Evolutionary conservation across 306 rosid genomes (phyloP), one percentile per base, ranked within the genome.

Genomic region (Clitoria ternatea): DNA sequence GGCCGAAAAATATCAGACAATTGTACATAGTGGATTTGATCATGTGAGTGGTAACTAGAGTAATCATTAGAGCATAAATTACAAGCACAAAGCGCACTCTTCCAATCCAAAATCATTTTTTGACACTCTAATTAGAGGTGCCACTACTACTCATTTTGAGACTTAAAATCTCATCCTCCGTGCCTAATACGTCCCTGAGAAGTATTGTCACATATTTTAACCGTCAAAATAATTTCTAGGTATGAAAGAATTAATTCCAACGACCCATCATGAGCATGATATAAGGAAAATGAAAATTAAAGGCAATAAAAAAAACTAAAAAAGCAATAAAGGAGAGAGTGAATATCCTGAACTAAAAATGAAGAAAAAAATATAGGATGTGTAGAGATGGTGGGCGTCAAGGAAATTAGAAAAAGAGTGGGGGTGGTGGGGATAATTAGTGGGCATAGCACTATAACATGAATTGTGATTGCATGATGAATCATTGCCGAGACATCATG

Each of bases 381-480:
- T 48, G 47, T 33, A 66, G 69, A 78, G 63, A 67, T 18, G 54
- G 27, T 29, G 76, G 74, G 61, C 62, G 4, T 6, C 3, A 14
- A 60, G 29, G n/a, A 49, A 72, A 37, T 42, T 44, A 14, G 19
- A 26, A 33, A 77, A 77, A 59, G 15, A 3, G 65, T 15, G 73
- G 87, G 87, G 74, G 12, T 75, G 81, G 81, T 82, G 85, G 82
- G 75, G 20, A 68, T 43, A 55, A n/a, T n/a, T n/a, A 80, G 88
- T 83, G 88, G 87, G 87, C 44, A 33, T 66, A 18, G 80, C 94
- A 85, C 84, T 81, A 40, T 29, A 29, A 4, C 45, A 50, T 55
- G 61, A 71, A 75, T 52, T 67, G 84, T 79, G 80, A 84, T 76
- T 60, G 75, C 75, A 35, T 33, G 61, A 39, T 76, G 86, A 87